These are phyloP conservation scores for Chlorociboria aeruginascens DNA, from an alignment of 495 filamentous ascomycete genomes.

Conservation along the genomic window DNA sequence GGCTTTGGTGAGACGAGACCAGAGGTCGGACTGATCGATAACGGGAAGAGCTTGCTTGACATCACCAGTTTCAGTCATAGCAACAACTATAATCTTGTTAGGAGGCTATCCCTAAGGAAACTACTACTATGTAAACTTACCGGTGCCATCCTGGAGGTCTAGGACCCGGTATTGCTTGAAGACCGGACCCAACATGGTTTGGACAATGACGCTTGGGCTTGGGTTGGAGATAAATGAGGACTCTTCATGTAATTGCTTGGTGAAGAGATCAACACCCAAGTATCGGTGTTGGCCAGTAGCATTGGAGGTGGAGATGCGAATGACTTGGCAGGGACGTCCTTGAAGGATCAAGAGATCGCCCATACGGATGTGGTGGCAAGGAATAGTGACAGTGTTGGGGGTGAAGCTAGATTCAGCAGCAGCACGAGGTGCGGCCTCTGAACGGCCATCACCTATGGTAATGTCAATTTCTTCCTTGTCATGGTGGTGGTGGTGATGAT, in stretches of 20 bases:
- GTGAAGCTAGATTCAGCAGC: slow-evolving; percentile 17
- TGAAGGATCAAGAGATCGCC: slow-evolving; percentile 98
- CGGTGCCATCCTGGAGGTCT: slow-evolving; percentile 79
- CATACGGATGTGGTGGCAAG: slow-evolving; percentile 97
- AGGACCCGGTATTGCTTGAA: slow-evolving; percentile 99
- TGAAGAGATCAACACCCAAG: slow-evolving; percentile 99
- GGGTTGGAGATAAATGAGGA: slow-evolving; percentile 96
- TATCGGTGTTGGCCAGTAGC: slow-evolving; percentile 99
- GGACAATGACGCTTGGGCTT: slow-evolving; percentile 87
- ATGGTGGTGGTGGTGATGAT: slow-evolving; percentile 38
- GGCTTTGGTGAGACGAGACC: slow-evolving; percentile 65
- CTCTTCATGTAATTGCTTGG: slow-evolving; percentile 98
- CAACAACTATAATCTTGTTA: slow-evolving; percentile 26
- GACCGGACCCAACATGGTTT: slow-evolving; percentile 98
- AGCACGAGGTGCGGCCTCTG: slow-evolving; percentile 9
- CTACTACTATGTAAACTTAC: slow-evolving; percentile 4
- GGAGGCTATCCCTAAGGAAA: slow-evolving; percentile 14
- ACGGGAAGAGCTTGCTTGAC: slow-evolving; percentile 94
- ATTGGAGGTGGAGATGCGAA: slow-evolving; percentile 95
- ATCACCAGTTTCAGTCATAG: slow-evolving; percentile 47
- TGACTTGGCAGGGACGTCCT: slow-evolving; percentile 98
- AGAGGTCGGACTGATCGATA: slow-evolving; percentile 84
- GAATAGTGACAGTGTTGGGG: slow-evolving; percentile 91
- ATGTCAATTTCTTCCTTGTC: slow-evolving; percentile 44
- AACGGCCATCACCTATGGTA: slow-evolving; percentile 11